Conservation (phyloP, 164 flowering plant genomes). For the Nelumbo lutea region DNA sequence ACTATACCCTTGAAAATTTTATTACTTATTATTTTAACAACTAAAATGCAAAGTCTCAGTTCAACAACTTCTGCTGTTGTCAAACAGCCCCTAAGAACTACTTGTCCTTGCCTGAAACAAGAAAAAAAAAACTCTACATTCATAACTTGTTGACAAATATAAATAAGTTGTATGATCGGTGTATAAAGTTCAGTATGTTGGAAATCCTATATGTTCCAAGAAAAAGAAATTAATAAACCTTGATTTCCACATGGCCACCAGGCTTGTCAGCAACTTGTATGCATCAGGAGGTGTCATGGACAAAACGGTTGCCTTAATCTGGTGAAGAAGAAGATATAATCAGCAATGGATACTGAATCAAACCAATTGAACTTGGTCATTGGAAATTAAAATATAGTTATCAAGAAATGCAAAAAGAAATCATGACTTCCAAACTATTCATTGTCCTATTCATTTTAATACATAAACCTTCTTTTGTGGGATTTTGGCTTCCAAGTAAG, state of each 20-base stretch:
- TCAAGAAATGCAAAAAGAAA: background rate
- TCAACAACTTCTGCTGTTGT: no score
- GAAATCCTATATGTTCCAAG: background rate
- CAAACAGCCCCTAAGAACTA: no score
- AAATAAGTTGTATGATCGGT: no score
- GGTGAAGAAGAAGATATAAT: constrained; percentile 12
- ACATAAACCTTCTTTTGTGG: constrained; percentile 62
- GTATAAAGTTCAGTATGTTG: no score
- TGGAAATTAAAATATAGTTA: background rate
- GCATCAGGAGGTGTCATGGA: constrained; percentile 60
- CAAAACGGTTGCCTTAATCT: constrained; percentile 60
- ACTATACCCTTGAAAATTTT: no score
- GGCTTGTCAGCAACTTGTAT: constrained; percentile 41
- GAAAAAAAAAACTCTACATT: no score
- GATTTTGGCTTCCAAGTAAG: constrained; percentile 38
- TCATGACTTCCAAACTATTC: no score
- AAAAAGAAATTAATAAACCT: constrained; percentile 37
- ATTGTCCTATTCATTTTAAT: background rate
- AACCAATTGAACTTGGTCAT: background rate
- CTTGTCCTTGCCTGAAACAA: no score
- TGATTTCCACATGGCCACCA: constrained; percentile 62
- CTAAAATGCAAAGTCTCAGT: no score
- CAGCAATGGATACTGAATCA: background rate
- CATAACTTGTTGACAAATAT: no score
- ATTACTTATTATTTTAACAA: no score